Evolutionary conservation across 129 eudicot species (phyloP), one percentile per base, ranked within the genome.

Genomic region (Flaveria ramosissima): DNA sequence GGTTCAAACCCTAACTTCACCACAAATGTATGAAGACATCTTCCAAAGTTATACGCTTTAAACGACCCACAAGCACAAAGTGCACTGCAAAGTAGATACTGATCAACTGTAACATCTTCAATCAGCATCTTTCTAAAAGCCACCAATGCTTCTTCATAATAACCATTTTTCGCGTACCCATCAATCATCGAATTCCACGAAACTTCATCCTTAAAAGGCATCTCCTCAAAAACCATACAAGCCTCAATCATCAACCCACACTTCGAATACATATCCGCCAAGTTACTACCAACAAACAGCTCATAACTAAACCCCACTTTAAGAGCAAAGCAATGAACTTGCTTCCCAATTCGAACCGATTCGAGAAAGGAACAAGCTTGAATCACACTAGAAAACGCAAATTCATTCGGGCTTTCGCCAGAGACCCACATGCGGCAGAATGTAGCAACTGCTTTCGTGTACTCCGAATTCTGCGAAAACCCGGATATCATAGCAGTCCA

Each of bases 401-500:
- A 86, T 30, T 86, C 63, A 39, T 74, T 83, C 17, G 87, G 87
- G 51, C 68, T 76, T 62, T 76, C 83, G 23, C 87, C 85, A 2
- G 59, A 80, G 41, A 39, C 36, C 63, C 76, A 26, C 87, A 86
- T 86, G 15, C 7, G 50, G 32, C 75, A 52, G 56, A 86, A 86
- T n/a, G 82, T 82, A 36, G 59, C 39, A 13, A 86, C 14, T 10
- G 89, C 60, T 50, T 76, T 71, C 5, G 20, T 4, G 42, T 57
- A 73, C 23, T 71, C 76, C 14, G 66, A 21, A 39, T 83, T 79
- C 61, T 83, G 89, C 13, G 87, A 82, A 68, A 75, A 83, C 59
- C 78, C 85, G 47, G 85, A 79, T 10, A 86, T 77, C 87, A 86
- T 64, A 8, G 87, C 90, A n/a, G 87, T 86, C 87, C 90, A 86